phyloP scores from a whole-genome alignment of 1,284 basidiomycete species.

The Tilletia indica region DNA sequence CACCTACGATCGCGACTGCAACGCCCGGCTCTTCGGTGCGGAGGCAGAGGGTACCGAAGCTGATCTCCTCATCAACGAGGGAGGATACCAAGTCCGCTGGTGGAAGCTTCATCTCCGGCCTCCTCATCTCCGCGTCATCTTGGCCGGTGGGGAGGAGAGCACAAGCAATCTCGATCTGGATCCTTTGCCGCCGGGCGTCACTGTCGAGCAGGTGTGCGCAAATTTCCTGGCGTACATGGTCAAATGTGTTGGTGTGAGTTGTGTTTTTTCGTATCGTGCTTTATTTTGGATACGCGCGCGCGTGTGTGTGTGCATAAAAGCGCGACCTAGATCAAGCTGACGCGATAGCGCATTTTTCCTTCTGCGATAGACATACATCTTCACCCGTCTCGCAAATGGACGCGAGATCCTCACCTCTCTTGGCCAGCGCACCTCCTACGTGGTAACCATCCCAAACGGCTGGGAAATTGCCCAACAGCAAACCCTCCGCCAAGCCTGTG shows the following conservation, averaged over 20 bases:
- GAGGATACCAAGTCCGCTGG: constrained; percentile 24
- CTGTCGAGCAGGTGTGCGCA: constrained; percentile 25
- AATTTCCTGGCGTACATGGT: constrained; percentile 26
- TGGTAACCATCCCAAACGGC: constrained; percentile 24
- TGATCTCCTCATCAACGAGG: constrained; percentile 22
- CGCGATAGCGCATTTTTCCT: background rate
- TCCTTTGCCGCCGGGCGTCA: constrained; percentile 22
- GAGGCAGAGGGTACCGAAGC: constrained; percentile 26
- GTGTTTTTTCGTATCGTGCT: background rate
- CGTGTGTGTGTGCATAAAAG: background rate
- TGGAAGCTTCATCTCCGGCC: constrained; percentile 26
- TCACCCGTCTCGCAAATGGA: constrained; percentile 22
- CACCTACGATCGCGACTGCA: constrained; percentile 23
- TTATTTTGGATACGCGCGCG: background rate
- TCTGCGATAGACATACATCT: constrained; percentile 20
- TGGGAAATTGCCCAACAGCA: constrained; percentile 27
- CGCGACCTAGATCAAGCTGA: background rate
- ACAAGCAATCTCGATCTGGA: constrained; percentile 21
- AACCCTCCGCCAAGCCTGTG: constrained; percentile 24
- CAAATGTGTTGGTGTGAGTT: constrained; percentile 20
- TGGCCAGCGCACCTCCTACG: constrained; percentile 21
- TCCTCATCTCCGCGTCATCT: constrained; percentile 23
- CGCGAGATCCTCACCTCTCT: constrained; percentile 19
- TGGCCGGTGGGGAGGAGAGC: constrained; percentile 20
- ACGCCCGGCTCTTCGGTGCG: constrained; percentile 23